Conservation (phyloP, 2,329 filamentous ascomycete genomes). For the Penicillium hesseltinei region DNA sequence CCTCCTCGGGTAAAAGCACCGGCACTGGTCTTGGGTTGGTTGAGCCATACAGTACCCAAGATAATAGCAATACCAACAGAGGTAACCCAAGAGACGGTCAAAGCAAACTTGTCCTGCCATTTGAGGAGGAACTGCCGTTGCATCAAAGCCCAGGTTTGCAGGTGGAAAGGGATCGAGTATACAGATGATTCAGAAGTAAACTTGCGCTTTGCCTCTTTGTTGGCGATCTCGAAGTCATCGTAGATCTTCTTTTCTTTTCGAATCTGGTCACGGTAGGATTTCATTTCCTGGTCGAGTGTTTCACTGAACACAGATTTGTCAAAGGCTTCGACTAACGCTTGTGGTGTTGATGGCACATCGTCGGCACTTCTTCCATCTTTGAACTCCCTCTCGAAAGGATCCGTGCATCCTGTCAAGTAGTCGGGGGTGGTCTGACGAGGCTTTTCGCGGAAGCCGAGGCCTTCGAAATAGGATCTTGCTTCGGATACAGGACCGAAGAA, state of each 20-base stretch:
- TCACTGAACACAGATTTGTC: conserved; percentile 60
- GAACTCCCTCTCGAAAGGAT: conserved; percentile 79
- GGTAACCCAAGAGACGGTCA: conserved; percentile 69
- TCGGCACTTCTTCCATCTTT: conserved; percentile 62
- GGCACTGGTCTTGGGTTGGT: conserved; percentile 61
- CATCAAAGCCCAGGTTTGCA: conserved; percentile 80
- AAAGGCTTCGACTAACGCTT: conserved; percentile 68
- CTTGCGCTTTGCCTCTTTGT: conserved; percentile 74
- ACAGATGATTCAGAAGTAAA: conserved; percentile 69
- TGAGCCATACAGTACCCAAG: conserved; percentile 74
- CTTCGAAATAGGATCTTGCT: conserved; percentile 72
- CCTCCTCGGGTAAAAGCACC: conserved; percentile 80
- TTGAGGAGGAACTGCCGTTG: conserved; percentile 82
- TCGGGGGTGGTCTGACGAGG: conserved; percentile 78
- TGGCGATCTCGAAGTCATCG: conserved; percentile 73
- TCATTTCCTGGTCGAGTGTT: conserved; percentile 64
- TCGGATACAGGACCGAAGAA: conserved; percentile 69
- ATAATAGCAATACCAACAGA: conserved; percentile 74
- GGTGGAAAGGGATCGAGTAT: conserved; percentile 78
- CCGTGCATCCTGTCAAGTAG: conserved; percentile 78
- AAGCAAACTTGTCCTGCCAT: conserved; percentile 78
- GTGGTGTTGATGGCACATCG: conserved; percentile 67
- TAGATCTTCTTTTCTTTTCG: conserved; percentile 64
- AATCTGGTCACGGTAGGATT: conserved; percentile 63
- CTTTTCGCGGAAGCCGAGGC: conserved; percentile 70